Evolutionary conservation across 345 rosid species (phyloP), one percentile per base, ranked within the genome.

Genomic region (Eucalyptus pauciflora): DNA sequence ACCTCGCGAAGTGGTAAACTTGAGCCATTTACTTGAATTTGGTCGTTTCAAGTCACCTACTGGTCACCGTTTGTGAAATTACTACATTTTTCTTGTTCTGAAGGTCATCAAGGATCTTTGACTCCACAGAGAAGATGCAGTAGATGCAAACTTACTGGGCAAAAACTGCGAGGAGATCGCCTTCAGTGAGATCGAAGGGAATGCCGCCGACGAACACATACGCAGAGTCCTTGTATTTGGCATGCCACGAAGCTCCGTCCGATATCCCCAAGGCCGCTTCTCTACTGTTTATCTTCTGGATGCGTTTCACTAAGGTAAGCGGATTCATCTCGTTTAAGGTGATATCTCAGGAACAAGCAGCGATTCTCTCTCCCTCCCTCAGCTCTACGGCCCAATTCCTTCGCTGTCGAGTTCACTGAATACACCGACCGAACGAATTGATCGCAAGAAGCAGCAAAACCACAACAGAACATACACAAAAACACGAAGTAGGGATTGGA

Each of bases 161-260:
- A 88, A 97, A 97, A 81, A 97, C 94, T 27, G 99, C 98, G 86
- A 98, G 99, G 89, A 98, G 96, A 90, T 98, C 99, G 56, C 99
- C 99, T 90, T 97, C 99, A 33, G 98, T 97, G 92, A 98, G 99
- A 52, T 97, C 99, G 89, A 92, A 98, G 13, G 99, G 96, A 86
- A 98, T 91, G 89, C 98, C 97, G 25, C 99, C 99, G 49, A 94
- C 96, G 90, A 79, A 97, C 51, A 98, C 88, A 85, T 97, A 97
- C 9, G 99, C 98, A 5, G 99, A 98, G 31, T 94, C 94, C 91
- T 94, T 98, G 94, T 96, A 98, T 93, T 94, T 96, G 89, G 98
- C 95, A 69, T 98, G 99, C 99, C 99, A 98, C 11, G 98, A 98
- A 2, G 99, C 99, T 2, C 93, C 97, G 27, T 96, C 98, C 4